Percentiles rank a stretch among this genome's conserved stretches.
Conservation (phyloP, 805 yeast species). For the Monosporozyma yasuniensis region DNA sequence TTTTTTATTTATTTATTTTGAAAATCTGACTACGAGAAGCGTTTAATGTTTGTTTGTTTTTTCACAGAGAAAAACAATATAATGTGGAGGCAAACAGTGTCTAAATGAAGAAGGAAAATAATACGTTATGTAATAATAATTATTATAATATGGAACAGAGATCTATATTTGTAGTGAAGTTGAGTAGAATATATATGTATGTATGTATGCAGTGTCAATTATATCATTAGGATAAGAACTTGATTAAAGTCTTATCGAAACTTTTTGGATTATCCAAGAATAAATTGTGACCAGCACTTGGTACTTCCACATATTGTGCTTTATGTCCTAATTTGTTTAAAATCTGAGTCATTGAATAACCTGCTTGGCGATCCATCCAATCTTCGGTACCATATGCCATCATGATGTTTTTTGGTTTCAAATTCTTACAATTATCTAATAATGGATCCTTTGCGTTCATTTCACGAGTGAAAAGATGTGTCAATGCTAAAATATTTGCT, state of each 20-base stretch:
- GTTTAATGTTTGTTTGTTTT: too few species aligned
- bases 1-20: neutral
- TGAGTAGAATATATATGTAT: neutral
- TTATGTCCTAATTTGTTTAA: conserved; percentile 8
- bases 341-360: conserved; percentile 23
- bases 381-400: conserved; percentile 58
- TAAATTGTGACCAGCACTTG: conserved; percentile 65
- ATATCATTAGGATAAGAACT: conserved; percentile 13
- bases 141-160: too few species aligned
- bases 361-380: conserved; percentile 61
- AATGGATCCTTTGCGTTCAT: conserved; percentile 59
- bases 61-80: too few species aligned
- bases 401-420: conserved; percentile 33
- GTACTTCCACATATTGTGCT: conserved; percentile 16
- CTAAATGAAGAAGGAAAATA: too few species aligned
- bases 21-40: too few species aligned
- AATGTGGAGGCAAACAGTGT: too few species aligned
- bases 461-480: conserved; percentile 23
- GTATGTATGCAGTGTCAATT: neutral
- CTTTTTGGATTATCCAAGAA: conserved; percentile 54
- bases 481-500: conserved; percentile 21
- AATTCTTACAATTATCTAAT: conserved; percentile 41
- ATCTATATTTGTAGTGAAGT: neutral
- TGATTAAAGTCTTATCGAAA: conserved; percentile 42
- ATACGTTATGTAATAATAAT: too few species aligned